phyloP scores from a whole-genome alignment of 176 grass and related monocot species.

The Triticum monococcum region DNA sequence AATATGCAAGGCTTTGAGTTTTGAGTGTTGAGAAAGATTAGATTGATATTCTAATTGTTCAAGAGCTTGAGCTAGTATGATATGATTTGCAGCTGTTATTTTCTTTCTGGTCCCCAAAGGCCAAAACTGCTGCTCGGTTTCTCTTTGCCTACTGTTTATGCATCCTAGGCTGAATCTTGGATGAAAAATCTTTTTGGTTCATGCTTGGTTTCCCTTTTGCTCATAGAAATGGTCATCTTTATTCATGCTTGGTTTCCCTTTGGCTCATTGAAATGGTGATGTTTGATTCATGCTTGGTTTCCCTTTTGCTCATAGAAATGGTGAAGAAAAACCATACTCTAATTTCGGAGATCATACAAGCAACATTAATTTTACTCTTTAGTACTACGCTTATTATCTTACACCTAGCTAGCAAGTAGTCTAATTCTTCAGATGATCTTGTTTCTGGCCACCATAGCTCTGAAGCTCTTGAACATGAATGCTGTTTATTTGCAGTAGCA shows the following conservation, averaged over 20 bases:
- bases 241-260: neutral
- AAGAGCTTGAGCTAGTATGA: constrained; percentile 13
- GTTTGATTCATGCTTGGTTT: neutral
- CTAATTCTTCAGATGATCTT: neutral
- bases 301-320: neutral
- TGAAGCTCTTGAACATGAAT: neutral
- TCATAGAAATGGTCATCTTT: neutral
- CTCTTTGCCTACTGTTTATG: neutral
- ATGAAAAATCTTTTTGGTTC: neutral
- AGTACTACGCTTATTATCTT: no score
- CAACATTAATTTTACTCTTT: no score
- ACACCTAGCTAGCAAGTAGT: no score
- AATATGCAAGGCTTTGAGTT: neutral
- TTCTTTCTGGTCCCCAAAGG: neutral
- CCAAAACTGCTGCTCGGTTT: neutral
- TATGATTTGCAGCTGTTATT: neutral
- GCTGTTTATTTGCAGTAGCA: neutral
- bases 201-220: neutral
- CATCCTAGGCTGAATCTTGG: neutral
- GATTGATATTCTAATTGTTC: neutral
- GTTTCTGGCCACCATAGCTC: neutral
- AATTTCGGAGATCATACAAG: neutral
- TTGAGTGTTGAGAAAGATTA: neutral
- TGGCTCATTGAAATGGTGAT: neutral
- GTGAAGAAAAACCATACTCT: neutral